These are phyloP conservation scores for Termitomyces sp. DNA, from an alignment of 768 basidiomycete species.

Conservation along the genomic window DNA sequence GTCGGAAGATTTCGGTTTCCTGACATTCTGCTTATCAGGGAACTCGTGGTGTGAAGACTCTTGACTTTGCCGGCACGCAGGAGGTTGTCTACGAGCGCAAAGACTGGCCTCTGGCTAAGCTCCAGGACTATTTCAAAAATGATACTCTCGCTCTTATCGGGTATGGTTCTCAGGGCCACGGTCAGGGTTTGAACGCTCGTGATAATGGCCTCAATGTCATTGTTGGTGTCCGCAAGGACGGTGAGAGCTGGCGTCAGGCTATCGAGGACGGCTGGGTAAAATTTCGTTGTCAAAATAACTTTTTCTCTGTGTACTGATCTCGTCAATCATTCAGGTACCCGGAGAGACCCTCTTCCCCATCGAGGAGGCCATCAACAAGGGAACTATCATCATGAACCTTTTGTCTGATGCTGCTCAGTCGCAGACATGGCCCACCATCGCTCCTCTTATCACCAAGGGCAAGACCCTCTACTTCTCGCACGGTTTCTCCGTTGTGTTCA, in stretches of 20 bases:
- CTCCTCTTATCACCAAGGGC: slow-evolving; percentile 96
- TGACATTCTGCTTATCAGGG: slow-evolving; percentile 27
- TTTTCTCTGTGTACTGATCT: background rate
- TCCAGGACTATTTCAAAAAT: slow-evolving; percentile 99
- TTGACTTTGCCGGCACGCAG: slow-evolving; percentile 92
- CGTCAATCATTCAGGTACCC: slow-evolving; percentile 57
- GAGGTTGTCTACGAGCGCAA: slow-evolving; percentile 92
- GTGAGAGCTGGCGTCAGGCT: slow-evolving; percentile 96
- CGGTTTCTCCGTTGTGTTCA: slow-evolving; percentile 98
- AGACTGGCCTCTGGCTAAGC: slow-evolving; percentile 97
- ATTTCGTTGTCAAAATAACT: background rate
- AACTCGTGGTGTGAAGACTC: slow-evolving; percentile 84
- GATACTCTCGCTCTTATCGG: slow-evolving; percentile 99
- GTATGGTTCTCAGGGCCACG: slow-evolving; percentile 98
- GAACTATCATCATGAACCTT: slow-evolving; percentile 99
- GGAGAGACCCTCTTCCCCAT: slow-evolving; percentile 98
- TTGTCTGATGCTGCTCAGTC: slow-evolving; percentile 99
- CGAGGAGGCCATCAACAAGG: slow-evolving; percentile 91
- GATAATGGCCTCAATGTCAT: slow-evolving; percentile 99
- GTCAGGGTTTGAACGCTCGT: slow-evolving; percentile 97
- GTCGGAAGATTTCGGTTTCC: slow-evolving; percentile 6
- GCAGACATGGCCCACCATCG: slow-evolving; percentile 84
- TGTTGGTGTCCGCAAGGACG: slow-evolving; percentile 94
- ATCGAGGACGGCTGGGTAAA: slow-evolving; percentile 92
- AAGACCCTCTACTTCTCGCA: slow-evolving; percentile 99